phyloP scores from a whole-genome alignment of 306 rosid species.

The Vachellia pachyceras region DNA sequence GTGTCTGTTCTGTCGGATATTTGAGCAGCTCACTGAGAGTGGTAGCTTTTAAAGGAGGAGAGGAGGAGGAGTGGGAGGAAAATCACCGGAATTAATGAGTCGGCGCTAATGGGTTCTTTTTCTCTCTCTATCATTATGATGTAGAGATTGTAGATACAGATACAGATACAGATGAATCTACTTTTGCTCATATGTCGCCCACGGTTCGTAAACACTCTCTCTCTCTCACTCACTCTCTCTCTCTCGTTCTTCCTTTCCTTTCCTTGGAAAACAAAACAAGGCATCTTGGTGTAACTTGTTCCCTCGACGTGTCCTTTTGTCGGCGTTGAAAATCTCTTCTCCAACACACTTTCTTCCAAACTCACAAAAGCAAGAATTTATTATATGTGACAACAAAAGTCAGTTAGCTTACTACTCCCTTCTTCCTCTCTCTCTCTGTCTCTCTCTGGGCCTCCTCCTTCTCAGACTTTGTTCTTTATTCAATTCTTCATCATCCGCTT shows the following conservation, averaged over 20 bases:
- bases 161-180: slow-evolving; percentile 29
- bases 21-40: background rate
- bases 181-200: slow-evolving; percentile 9
- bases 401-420: background rate
- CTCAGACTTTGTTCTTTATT: background rate
- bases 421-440: background rate
- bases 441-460: too few relatives aligned
- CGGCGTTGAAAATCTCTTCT: slow-evolving; percentile 7
- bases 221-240: background rate
- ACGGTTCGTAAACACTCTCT: slow-evolving; percentile 3
- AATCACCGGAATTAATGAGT: background rate
- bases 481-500: background rate
- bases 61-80: background rate
- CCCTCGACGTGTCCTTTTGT: slow-evolving; percentile 32
- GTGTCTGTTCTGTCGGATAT: background rate
- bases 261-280: slow-evolving; percentile 32
- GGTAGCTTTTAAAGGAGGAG: background rate
- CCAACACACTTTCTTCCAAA: background rate
- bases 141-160: background rate
- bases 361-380: background rate
- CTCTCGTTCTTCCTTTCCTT: background rate
- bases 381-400: background rate
- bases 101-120: background rate
- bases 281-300: background rate
- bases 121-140: background rate